phyloP scores from a whole-genome alignment of 2,329 filamentous ascomycete species.

The Phaeosphaeria sp. region DNA sequence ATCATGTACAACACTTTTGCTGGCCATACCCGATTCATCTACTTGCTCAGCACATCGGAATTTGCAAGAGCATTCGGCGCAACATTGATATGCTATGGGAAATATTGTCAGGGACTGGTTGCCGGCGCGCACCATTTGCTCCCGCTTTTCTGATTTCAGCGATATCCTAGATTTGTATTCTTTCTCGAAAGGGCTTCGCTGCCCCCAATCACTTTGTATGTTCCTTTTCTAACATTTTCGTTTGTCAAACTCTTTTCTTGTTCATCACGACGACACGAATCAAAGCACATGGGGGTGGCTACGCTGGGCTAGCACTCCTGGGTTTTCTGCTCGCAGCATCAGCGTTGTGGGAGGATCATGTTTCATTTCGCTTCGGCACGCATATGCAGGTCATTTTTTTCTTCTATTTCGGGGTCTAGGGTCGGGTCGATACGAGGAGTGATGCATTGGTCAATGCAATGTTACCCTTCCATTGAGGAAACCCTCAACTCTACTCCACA shows the following conservation, averaged over 20 bases:
- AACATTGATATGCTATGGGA: constrained; percentile 10
- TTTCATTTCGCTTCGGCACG: constrained; percentile 17
- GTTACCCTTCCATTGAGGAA: background rate
- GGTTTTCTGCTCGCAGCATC: constrained; percentile 11
- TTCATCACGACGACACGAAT: constrained; percentile 28
- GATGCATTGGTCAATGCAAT: constrained; percentile 16
- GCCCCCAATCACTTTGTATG: constrained; percentile 21
- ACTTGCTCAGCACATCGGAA: constrained; percentile 16
- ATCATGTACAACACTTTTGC: constrained; percentile 19
- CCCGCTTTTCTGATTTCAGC: constrained; percentile 9
- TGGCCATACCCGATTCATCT: constrained; percentile 33
- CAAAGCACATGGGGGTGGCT: constrained; percentile 9
- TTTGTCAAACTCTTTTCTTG: constrained; percentile 11
- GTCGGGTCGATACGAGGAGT: constrained; percentile 8
- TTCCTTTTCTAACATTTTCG: constrained; percentile 14
- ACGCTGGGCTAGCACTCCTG: constrained; percentile 23
- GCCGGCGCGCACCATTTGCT: constrained; percentile 23
- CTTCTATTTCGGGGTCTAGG: background rate
- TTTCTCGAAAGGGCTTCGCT: constrained; percentile 26
- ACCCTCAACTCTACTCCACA: background rate
- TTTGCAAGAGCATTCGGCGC: constrained; percentile 21
- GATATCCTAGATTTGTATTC: constrained; percentile 42
- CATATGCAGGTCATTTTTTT: constrained; percentile 27
- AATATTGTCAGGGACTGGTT: constrained; percentile 10
- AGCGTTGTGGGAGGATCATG: constrained; percentile 8